Percentiles rank a stretch among this genome's conserved stretches.
Conservation (phyloP, 2,329 filamentous ascomycete species). For the Alternaria panax region DNA sequence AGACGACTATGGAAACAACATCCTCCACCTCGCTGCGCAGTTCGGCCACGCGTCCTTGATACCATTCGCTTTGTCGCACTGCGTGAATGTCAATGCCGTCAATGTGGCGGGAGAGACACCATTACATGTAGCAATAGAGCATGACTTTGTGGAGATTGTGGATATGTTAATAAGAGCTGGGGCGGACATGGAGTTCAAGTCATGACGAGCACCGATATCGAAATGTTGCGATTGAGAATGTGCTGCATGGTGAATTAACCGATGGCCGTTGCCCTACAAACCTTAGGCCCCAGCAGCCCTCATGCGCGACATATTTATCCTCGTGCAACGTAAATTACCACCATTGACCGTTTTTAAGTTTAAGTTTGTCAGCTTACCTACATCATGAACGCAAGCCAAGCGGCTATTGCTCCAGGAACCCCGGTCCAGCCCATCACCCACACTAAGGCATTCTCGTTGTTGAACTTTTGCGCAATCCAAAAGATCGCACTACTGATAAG, state of each 20-base stretch:
- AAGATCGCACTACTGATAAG: background rate
- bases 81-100: slow-evolving; percentile 5
- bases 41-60: background rate
- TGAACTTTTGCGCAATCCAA: background rate
- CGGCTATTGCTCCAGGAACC: background rate
- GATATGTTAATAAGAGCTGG: slow-evolving; percentile 10
- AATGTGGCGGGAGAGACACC: slow-evolving; percentile 10
- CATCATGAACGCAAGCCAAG: background rate
- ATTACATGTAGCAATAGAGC: slow-evolving; percentile 15
- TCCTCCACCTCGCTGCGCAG: slow-evolving; percentile 3
- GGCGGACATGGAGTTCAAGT: slow-evolving; percentile 6
- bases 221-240: background rate
- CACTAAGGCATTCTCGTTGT: background rate
- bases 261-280: no score
- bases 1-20: slow-evolving; percentile 6
- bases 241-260: background rate
- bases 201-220: background rate
- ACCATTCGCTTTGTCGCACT: background rate
- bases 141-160: slow-evolving; percentile 4
- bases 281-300: no score
- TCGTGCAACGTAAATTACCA: no score
- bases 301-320: no score
- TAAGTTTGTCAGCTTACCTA: background rate
- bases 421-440: background rate
- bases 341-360: no score